Base-by-base conservation (phyloP, 192 early-diverging fungal genomes). In the Chytriomyces confervae region DNA sequence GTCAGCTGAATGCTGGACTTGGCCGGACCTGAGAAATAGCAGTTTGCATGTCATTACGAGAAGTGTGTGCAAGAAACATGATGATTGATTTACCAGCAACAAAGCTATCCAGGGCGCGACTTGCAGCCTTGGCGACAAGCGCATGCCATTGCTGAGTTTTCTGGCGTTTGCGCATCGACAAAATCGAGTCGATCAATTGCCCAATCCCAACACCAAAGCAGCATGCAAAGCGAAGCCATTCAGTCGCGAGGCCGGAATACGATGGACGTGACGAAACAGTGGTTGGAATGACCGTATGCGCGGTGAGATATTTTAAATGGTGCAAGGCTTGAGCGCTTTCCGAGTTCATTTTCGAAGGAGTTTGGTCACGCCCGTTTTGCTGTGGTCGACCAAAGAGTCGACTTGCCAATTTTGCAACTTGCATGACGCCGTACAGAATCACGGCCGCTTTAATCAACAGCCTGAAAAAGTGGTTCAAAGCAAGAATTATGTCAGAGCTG, bases 161-260 rank as follows among this genome's bases (percentile, higher is more conserved):
- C 23, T 64, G 18, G 7, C 23, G 47, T 10, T 57, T 11, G 2
- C 74, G 63, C 6, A 64, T 51, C 16, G 24, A 24, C 13, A 66
- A 9, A 2, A 64, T 7, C 8, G 7, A 23, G 29, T 66, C 64
- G 3, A 64, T 23, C 11, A 46, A 13, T 36, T 0, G 53, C 10
- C 74, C 74, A 36, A 76, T 8, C 13, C 74, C 74, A 10, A 66
- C n/a, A 2, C 64, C 62, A 66, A 29, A 53, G 50, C 74, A 76
- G 10, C 11, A 11, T 18, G 66, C 9, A 44, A 76, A 76, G 16
- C 74, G 74, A 3, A 23, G 1, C 16, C 64, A 7, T 51, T 76
- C 74, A 3, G 57, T 51, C 7, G 50, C 20, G 20, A 50, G 18
- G 8, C 49, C 47, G 5, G 24, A 20, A 8, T 53, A 16, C 29